phyloP scores from a whole-genome alignment of 768 basidiomycete genomes.

The Suillus ampliporus region DNA sequence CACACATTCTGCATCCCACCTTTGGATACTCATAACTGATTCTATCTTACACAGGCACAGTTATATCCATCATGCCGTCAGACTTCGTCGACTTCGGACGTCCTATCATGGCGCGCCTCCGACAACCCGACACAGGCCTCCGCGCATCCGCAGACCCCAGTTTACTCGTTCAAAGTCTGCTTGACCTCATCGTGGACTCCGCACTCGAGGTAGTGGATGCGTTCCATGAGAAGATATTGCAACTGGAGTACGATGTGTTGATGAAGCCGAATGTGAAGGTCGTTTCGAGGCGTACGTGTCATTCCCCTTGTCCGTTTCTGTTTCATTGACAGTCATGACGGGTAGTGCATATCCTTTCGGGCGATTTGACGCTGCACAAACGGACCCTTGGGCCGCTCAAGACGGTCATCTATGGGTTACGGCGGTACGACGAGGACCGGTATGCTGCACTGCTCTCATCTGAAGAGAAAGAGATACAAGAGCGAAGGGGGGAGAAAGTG shows the following conservation, averaged over 20 bases:
- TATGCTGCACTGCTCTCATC: constrained; percentile 59
- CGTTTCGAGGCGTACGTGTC: constrained; percentile 57
- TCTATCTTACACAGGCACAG: constrained; percentile 49
- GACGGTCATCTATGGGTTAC: constrained; percentile 68
- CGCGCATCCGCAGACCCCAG: constrained; percentile 69
- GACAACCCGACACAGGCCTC: constrained; percentile 62
- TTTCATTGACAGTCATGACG: background rate
- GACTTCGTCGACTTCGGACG: constrained; percentile 53
- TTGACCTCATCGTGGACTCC: constrained; percentile 75
- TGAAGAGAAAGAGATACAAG: constrained; percentile 15
- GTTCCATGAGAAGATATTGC: constrained; percentile 65
- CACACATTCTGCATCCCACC: background rate
- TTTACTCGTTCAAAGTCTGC: constrained; percentile 68
- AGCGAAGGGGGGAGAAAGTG: constrained; percentile 36
- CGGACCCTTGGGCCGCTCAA: constrained; percentile 76
- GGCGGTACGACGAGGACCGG: constrained; percentile 73
- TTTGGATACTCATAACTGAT: background rate
- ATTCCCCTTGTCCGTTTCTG: constrained; percentile 12
- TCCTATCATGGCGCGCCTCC: constrained; percentile 63
- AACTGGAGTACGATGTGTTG: constrained; percentile 65
- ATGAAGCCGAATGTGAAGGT: constrained; percentile 64
- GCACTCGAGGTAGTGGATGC: constrained; percentile 71
- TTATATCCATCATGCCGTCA: constrained; percentile 62
- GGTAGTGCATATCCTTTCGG: constrained; percentile 76
- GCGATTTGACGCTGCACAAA: constrained; percentile 75